A percentile compares a stretch with the other conserved stretches of the same genome.
phyloP scores from a whole-genome alignment of 2,329 filamentous ascomycete species.

The Aspergillus sp. region DNA sequence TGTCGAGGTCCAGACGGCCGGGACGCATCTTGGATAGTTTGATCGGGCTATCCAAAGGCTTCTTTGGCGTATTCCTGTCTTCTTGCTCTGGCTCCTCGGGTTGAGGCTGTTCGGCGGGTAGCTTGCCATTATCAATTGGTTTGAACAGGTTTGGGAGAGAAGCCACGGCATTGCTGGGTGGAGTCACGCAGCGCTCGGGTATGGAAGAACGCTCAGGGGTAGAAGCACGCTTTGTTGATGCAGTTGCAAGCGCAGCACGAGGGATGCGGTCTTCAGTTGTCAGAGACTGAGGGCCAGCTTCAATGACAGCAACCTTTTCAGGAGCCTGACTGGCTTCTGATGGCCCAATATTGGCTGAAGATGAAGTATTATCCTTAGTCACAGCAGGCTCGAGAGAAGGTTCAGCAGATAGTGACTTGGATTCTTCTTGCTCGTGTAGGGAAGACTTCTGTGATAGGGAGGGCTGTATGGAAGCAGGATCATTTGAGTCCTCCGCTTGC shows the following conservation, averaged over 20 bases:
- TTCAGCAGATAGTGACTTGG: background rate
- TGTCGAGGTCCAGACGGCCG: conserved; percentile 27
- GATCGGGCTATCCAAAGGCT: conserved; percentile 39
- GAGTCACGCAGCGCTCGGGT: conserved; percentile 4
- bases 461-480: background rate
- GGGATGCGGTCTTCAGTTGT: background rate
- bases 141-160: conserved; percentile 14
- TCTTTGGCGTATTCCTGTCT: conserved; percentile 22
- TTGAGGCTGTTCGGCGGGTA: background rate
- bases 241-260: background rate
- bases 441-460: background rate
- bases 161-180: background rate
- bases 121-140: conserved; percentile 1
- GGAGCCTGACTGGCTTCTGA: background rate
- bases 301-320: background rate
- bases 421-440: background rate
- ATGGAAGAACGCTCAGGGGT: background rate
- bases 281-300: background rate
- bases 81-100: conserved; percentile 8
- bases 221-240: background rate
- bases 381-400: background rate
- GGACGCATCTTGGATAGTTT: conserved; percentile 35
- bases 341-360: background rate
- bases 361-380: background rate
- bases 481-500: background rate